Percentiles rank a stretch among this genome's conserved stretches.
These are phyloP conservation scores for Boletellus sp. DNA, from an alignment of 768 basidiomycete species.

Conservation along the genomic window DNA sequence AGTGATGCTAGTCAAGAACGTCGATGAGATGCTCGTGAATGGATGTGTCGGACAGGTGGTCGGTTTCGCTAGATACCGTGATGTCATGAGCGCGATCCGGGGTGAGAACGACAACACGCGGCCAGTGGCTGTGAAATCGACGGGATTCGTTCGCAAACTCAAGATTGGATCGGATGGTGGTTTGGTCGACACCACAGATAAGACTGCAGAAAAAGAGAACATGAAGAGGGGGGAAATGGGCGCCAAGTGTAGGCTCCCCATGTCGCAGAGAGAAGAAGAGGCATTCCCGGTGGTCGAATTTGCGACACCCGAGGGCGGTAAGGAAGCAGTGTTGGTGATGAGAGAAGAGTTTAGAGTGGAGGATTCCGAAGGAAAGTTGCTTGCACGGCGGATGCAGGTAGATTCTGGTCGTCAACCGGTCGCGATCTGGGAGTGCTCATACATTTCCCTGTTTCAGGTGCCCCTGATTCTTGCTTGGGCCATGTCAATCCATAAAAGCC, in stretches of 20 bases:
- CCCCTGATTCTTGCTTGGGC: slow-evolving; percentile 78
- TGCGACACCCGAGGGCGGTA: slow-evolving; percentile 36
- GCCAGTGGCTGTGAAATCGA: slow-evolving; percentile 22
- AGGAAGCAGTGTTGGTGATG: slow-evolving; percentile 46
- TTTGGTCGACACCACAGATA: slow-evolving; percentile 8
- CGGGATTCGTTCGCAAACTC: slow-evolving; percentile 36
- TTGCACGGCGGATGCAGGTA: slow-evolving; percentile 47
- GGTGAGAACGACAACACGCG: slow-evolving; percentile 28
- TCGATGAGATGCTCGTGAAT: slow-evolving; percentile 60
- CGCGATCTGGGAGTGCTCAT: not conserved
- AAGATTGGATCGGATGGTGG: slow-evolving; percentile 28
- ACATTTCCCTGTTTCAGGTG: slow-evolving; percentile 36
- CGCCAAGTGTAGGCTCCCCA: slow-evolving; percentile 22
- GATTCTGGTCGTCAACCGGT: not conserved
- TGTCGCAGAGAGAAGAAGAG: slow-evolving; percentile 37
- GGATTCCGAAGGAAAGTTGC: slow-evolving; percentile 46
- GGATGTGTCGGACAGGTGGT: slow-evolving; percentile 62
- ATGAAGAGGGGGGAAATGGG: slow-evolving; percentile 15
- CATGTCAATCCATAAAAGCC: slow-evolving; percentile 75
- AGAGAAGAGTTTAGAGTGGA: slow-evolving; percentile 53
- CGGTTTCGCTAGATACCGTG: slow-evolving; percentile 41
- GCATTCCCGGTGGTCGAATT: slow-evolving; percentile 47
- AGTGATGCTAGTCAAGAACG: slow-evolving; percentile 70
- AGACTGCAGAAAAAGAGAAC: slow-evolving; percentile 35
- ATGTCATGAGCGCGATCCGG: slow-evolving; percentile 13